phyloP scores from a whole-genome alignment of 805 yeast genomes.

The Candida khao-thaluensis region DNA sequence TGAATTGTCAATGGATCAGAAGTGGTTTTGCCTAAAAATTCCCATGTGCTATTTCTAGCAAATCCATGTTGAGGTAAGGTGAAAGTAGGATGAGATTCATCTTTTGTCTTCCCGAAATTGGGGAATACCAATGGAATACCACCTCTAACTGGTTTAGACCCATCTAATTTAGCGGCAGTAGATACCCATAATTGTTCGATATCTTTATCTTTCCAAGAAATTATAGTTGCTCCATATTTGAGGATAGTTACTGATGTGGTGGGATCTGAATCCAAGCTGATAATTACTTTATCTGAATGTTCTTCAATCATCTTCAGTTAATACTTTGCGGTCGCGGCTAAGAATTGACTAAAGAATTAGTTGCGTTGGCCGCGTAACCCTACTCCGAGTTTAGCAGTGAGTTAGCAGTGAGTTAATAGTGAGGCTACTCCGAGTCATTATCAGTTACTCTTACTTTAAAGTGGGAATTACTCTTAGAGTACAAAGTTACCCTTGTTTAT shows the following conservation, averaged over 20 bases:
- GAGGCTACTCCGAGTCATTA: too few relatives aligned
- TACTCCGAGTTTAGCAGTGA: too few relatives aligned
- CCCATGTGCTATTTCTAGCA: slow-evolving; percentile 91
- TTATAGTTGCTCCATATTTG: slow-evolving; percentile 84
- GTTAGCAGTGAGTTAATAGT: too few relatives aligned
- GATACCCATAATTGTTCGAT: slow-evolving; percentile 83
- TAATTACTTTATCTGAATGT: slow-evolving; percentile 57
- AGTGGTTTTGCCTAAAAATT: slow-evolving; percentile 81
- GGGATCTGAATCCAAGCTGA: slow-evolving; percentile 54
- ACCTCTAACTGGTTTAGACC: slow-evolving; percentile 92
- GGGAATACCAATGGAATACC: slow-evolving; percentile 98
- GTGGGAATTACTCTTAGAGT: too few relatives aligned
- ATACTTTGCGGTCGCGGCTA: too few relatives aligned
- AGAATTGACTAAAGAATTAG: too few relatives aligned
- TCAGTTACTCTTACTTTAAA: too few relatives aligned
- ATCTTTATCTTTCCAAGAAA: slow-evolving; percentile 72
- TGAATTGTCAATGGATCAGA: slow-evolving; percentile 75
- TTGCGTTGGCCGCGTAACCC: too few relatives aligned
- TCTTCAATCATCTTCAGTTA: slow-evolving; percentile 71
- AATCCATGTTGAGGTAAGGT: slow-evolving; percentile 94
- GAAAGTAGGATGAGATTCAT: slow-evolving; percentile 52
- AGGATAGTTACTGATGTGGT: slow-evolving; percentile 64
- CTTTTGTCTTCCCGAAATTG: slow-evolving; percentile 71
- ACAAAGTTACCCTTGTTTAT: too few relatives aligned
- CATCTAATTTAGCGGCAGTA: slow-evolving; percentile 79